These are phyloP conservation scores for Tuber melanosporum DNA, from an alignment of 495 filamentous ascomycete species.

Conservation along the genomic window DNA sequence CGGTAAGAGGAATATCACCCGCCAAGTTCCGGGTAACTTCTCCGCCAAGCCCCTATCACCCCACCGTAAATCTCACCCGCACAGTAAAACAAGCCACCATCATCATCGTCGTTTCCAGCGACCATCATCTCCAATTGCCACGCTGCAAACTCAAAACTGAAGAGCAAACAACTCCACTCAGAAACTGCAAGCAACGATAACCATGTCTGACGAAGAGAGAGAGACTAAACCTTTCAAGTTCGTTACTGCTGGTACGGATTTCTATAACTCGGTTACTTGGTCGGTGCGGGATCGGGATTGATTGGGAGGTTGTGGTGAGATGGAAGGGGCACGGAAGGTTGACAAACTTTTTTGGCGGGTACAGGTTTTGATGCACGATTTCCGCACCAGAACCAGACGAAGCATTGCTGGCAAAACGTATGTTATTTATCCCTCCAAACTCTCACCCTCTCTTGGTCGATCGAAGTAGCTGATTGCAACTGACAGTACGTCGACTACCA, in stretches of 20 bases:
- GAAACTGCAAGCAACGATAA: conserved; percentile 36
- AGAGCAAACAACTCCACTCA: conserved; percentile 29
- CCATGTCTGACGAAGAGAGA: conserved; percentile 84
- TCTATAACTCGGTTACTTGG: conserved; percentile 32
- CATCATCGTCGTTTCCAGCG: background rate
- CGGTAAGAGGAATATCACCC: background rate
- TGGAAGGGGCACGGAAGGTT: conserved; percentile 4
- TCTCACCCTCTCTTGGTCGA: background rate
- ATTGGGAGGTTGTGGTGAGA: background rate
- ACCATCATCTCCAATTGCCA: conserved; percentile 25
- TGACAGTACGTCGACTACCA: conserved; percentile 99
- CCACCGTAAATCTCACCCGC: conserved; percentile 25
- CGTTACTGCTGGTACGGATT: conserved; percentile 76
- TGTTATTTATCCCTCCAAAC: conserved; percentile 8
- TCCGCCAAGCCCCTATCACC: background rate
- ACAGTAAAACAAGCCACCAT: conserved; percentile 1
- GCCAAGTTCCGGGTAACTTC: background rate
- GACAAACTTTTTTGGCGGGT: conserved; percentile 11
- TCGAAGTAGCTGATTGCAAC: conserved; percentile 65
- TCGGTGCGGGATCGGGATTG: background rate
- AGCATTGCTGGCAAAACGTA: conserved; percentile 46
- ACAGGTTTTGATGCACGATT: conserved; percentile 97
- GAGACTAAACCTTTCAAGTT: conserved; percentile 99
- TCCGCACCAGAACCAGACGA: conserved; percentile 93
- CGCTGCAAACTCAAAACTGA: conserved; percentile 11